Base-by-base conservation (phyloP, 257 asterid species). In the Salvia splendens region DNA sequence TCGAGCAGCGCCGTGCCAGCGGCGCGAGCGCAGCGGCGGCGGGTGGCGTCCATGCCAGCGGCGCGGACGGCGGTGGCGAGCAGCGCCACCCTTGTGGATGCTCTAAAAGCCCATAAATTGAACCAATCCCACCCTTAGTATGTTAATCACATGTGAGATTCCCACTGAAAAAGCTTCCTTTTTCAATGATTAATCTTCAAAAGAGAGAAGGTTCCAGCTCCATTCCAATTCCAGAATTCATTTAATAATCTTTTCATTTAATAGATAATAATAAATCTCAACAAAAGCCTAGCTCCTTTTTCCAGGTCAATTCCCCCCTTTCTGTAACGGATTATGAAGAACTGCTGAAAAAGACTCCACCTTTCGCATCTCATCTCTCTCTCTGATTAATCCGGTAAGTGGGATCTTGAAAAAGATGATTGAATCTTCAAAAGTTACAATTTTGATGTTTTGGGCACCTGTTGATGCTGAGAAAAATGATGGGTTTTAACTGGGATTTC, bases 141-240 rank as follows among this genome's bases (percentile, higher is more conserved):
- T 48, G 68, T 65, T 36, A 28, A 17, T 12, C 64, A 48, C 38
- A 30, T 16, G 32, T 5, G 24, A 70, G 32, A 60, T 67, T 72
- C 67, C 67, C 55, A 67, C 74, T 60, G 12, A 49, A 33, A 20
- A 60, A 70, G 52, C 28, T 30, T 36, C 72, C 30, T 4, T 38
- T 73, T 56, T 47, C 6, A 60, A 64, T 47, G 47, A 54, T 14
- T 36, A 20, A 72, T 55, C 8, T 72, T 59, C 47, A 40, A 56
- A 77, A 57, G 40, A 43, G 48, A 42, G 73, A 74, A 74, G 36
- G 12, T 74, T 78, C 80, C 72, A 65, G 30, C 64, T 62, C 74
- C 82, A 71, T 56, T 16, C 69, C 8, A 62, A 72, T 56, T 55
- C 51, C 65, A 40, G 35, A 2, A 16, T 12, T 38, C 1, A 5